A percentile compares a stretch with the other conserved stretches of the same genome.
phyloP scores from a whole-genome alignment of 495 filamentous ascomycete genomes.

The Hamigera avellanea region DNA sequence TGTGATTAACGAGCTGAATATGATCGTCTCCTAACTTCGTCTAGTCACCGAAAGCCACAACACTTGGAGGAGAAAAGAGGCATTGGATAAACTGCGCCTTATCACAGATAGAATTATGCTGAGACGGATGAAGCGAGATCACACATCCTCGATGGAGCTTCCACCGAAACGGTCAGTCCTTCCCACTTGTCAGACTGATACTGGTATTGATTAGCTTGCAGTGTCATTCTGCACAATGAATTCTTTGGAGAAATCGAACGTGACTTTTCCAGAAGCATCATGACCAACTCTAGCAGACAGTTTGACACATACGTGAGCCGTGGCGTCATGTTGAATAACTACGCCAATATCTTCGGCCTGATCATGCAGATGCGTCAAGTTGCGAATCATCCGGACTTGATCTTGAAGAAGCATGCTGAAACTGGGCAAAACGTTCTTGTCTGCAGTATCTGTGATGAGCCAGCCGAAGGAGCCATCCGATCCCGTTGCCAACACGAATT shows the following conservation, averaged over 20 bases:
- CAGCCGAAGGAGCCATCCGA: conserved; percentile 86
- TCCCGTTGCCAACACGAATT: conserved; percentile 91
- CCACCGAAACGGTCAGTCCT: conserved; percentile 65
- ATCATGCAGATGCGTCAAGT: conserved; percentile 98
- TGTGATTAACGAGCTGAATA: conserved; percentile 3
- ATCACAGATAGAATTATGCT: conserved; percentile 90
- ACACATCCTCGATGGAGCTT: conserved; percentile 86
- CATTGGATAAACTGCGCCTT: conserved; percentile 69
- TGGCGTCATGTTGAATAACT: conserved; percentile 93
- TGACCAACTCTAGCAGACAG: conserved; percentile 72
- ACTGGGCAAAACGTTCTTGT: conserved; percentile 85
- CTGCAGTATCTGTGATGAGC: conserved; percentile 89
- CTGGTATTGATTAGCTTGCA: conserved; percentile 3
- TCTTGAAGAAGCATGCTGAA: conserved; percentile 73
- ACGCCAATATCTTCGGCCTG: conserved; percentile 69
- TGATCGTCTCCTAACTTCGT: conserved; percentile 2
- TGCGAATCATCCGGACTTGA: conserved; percentile 88
- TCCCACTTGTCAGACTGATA: background rate
- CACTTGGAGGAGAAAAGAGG: conserved; percentile 43
- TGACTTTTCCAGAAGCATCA: conserved; percentile 91
- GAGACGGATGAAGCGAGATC: conserved; percentile 80
- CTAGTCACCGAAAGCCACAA: conserved; percentile 41
- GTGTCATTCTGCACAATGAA: conserved; percentile 75
- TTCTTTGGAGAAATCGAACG: conserved; percentile 93
- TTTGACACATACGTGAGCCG: conserved; percentile 93